Evolutionary conservation across 1,284 basidiomycete genomes (phyloP).

Genomic region (Paramarasmius palmivorus): DNA sequence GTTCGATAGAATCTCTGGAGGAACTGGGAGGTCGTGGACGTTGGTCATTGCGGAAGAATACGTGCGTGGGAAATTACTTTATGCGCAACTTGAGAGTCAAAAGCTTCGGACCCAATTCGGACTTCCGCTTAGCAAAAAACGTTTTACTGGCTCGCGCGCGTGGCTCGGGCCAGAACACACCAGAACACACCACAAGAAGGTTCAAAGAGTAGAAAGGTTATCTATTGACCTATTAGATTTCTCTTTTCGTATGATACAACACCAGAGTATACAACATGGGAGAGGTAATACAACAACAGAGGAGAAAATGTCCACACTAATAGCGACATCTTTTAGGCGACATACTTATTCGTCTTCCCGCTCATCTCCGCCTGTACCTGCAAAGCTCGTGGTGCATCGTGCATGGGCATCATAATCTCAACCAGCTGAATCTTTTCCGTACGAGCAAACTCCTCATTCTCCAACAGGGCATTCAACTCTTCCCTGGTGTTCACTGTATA

Average conservation of each 20-base stretch:
- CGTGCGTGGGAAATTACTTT: too few species aligned
- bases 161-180: too few species aligned
- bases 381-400: constrained; percentile 73
- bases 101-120: too few species aligned
- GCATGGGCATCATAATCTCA: constrained; percentile 74
- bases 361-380: constrained; percentile 46
- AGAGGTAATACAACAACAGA: too few species aligned
- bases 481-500: constrained; percentile 65
- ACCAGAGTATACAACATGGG: too few species aligned
- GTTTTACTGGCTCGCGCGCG: too few species aligned
- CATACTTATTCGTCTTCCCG: constrained; percentile 48
- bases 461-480: constrained; percentile 66
- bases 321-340: constrained; percentile 2
- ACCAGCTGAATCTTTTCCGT: constrained; percentile 74
- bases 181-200: too few species aligned
- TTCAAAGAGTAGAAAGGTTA: too few species aligned
- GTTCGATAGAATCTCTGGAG: constrained; percentile 63
- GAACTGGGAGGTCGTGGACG: constrained; percentile 21
- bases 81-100: neutral
- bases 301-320: too few species aligned
- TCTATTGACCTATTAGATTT: too few species aligned
- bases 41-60: neutral
- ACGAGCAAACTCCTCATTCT: constrained; percentile 54
- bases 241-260: too few species aligned
- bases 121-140: too few species aligned